These are phyloP conservation scores for Calocera cornea DNA, from an alignment of 768 basidiomycete species.

Conservation along the genomic window DNA sequence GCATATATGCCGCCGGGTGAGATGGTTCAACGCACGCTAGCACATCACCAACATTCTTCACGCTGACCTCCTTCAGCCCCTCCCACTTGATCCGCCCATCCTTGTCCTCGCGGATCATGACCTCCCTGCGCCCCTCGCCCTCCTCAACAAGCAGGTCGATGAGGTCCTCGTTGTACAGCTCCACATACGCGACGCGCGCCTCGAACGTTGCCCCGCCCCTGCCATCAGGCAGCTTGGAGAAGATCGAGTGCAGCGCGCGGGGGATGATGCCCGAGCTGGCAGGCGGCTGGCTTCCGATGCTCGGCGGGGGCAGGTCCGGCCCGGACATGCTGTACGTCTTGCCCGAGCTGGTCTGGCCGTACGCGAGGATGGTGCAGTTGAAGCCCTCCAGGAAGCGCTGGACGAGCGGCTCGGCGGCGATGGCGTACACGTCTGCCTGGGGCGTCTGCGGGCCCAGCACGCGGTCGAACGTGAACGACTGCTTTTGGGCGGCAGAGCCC, in stretches of 20 bases:
- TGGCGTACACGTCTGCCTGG: constrained; percentile 74
- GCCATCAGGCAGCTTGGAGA: constrained; percentile 51
- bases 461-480: constrained; percentile 84
- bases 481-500: constrained; percentile 49
- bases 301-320: constrained; percentile 42
- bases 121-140: constrained; percentile 51
- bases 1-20: background rate
- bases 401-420: constrained; percentile 72
- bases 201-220: constrained; percentile 9
- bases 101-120: constrained; percentile 94
- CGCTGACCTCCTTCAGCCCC: constrained; percentile 81
- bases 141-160: constrained; percentile 84
- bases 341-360: constrained; percentile 93
- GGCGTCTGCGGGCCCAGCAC: constrained; percentile 77
- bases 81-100: constrained; percentile 95
- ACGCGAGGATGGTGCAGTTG: constrained; percentile 95
- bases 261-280: constrained; percentile 93
- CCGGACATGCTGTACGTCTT: constrained; percentile 99
- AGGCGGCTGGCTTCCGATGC: constrained; percentile 65
- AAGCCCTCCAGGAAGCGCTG: constrained; percentile 83
- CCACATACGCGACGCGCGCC: constrained; percentile 79
- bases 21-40: constrained; percentile 55
- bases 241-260: constrained; percentile 80
- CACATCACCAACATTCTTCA: constrained; percentile 73
- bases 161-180: constrained; percentile 98